A percentile compares a stretch with the other conserved stretches of the same genome.
Conservation (phyloP, 78 protist genomes). For the Bigelowiella natans region DNA sequence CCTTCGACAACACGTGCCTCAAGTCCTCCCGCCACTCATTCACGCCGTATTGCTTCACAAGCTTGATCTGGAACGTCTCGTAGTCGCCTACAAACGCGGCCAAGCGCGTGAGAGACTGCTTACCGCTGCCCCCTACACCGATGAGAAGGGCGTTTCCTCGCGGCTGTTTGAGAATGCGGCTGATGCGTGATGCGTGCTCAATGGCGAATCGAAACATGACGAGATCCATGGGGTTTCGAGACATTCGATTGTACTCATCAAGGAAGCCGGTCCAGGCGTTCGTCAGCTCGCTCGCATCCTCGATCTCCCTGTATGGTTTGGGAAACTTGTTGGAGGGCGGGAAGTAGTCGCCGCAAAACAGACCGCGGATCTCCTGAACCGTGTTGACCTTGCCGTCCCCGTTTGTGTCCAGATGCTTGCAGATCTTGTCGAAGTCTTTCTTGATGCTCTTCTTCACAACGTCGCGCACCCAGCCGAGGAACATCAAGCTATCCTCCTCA, state of each 20-base stretch:
- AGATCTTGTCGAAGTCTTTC: too few species aligned
- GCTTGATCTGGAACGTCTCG: constrained; percentile 34
- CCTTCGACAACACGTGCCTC: constrained; percentile 25
- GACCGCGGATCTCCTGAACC: too few species aligned
- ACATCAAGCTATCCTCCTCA: too few species aligned
- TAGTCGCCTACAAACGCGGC: constrained; percentile 42
- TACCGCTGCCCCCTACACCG: constrained; percentile 72
- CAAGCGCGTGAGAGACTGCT: constrained; percentile 47
- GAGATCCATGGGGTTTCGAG: constrained; percentile 34
- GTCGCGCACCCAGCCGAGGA: too few species aligned
- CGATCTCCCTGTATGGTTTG: too few species aligned
- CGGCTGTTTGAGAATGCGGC: constrained; percentile 28
- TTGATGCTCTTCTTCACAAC: too few species aligned
- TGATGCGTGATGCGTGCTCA: constrained; percentile 34
- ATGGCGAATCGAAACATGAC: constrained; percentile 37
- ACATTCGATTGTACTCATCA: constrained; percentile 31
- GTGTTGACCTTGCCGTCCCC: too few species aligned
- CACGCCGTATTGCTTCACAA: constrained; percentile 43
- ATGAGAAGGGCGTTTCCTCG: constrained; percentile 61
- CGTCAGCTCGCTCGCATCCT: too few species aligned
- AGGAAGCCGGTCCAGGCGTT: too few species aligned
- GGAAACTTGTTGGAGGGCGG: too few species aligned
- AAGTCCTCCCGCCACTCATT: constrained; percentile 48
- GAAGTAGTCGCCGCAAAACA: too few species aligned
- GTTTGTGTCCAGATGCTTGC: too few species aligned